Percentiles rank a stretch among this genome's conserved stretches.
Conservation (phyloP, 1,284 basidiomycete species). For the Leccinum griseonigrum region DNA sequence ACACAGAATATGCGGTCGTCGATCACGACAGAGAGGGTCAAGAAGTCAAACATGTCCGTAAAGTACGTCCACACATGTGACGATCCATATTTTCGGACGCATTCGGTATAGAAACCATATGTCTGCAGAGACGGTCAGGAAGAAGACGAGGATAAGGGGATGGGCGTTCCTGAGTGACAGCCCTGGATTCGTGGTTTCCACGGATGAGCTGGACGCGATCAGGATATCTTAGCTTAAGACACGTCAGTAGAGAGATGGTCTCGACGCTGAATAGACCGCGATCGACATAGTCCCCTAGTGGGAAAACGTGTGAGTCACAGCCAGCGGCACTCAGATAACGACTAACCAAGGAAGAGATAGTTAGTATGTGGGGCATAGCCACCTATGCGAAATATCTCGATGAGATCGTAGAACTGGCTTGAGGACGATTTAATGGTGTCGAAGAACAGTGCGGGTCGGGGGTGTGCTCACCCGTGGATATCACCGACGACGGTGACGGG, state of each 20-base stretch:
- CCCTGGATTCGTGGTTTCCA: constrained; percentile 97
- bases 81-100: constrained; percentile 95
- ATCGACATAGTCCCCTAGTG: constrained; percentile 94
- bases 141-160: constrained; percentile 18
- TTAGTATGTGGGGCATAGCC: constrained; percentile 96
- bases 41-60: constrained; percentile 99
- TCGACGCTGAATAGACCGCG: constrained; percentile 97
- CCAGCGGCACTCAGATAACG: not conserved
- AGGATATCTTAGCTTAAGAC: constrained; percentile 95
- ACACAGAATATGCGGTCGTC: constrained; percentile 99
- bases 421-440: constrained; percentile 31
- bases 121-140: constrained; percentile 55
- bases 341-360: constrained; percentile 92
- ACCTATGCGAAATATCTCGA: constrained; percentile 99
- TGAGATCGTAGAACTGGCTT: constrained; percentile 99
- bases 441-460: constrained; percentile 8
- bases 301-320: constrained; percentile 8
- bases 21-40: constrained; percentile 96
- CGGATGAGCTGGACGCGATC: constrained; percentile 96
- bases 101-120: constrained; percentile 99
- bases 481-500: constrained; percentile 99
- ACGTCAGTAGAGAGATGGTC: constrained; percentile 96
- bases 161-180: constrained; percentile 87
- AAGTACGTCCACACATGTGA: constrained; percentile 99
- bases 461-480: constrained; percentile 87